Evolutionary conservation across 495 filamentous ascomycete species (phyloP), one percentile per base, ranked within the genome.

Genomic region (Immersiella caudata): DNA sequence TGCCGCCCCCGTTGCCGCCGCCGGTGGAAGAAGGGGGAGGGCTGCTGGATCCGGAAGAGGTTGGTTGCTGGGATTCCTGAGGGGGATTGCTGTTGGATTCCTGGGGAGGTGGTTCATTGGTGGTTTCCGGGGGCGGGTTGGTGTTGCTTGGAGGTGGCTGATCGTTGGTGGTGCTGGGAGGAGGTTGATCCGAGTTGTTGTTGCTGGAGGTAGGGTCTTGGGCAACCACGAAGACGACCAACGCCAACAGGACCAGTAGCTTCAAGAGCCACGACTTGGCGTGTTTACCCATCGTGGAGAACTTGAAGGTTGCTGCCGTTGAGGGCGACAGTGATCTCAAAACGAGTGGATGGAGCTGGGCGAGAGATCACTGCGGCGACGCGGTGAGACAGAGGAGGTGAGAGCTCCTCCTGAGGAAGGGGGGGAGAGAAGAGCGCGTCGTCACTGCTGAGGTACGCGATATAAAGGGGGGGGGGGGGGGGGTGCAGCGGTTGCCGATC

Each of bases 231-330:
- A 68, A 64, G 8, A 57, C 26, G 51, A 63, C 16, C 24, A 69
- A 36, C 7, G 75, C 24, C 54, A 79, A 49, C 40, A 75, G 64
- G 5, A 64, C 27, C 21, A 74, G 65, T 60, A 70, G 57, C 62
- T 64, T 70, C 24, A 75, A 55, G 20, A 73, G 62, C 29, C 71
- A 73, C 8, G 70, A 59, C 50, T 62, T 0, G 20, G 58, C 33
- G 60, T 65, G 62, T 24, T 49, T 62, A 50, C 68, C 71, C 75
- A 77, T 79, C n/a, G 61, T 76, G 69, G 60, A 26, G 49, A 54
- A 49, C n/a, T n/a, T n/a, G n/a, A n/a, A 8, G 29, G 8, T 33
- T 50, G 21, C n/a, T 40, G n/a, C n/a, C 20, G 18, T 52, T 20
- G 22, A 33, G 12, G 56, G 56, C 26, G 25, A 59, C 56, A 59